phyloP scores from a whole-genome alignment of 148 eudicot species.

The Rhododendron vialii region DNA sequence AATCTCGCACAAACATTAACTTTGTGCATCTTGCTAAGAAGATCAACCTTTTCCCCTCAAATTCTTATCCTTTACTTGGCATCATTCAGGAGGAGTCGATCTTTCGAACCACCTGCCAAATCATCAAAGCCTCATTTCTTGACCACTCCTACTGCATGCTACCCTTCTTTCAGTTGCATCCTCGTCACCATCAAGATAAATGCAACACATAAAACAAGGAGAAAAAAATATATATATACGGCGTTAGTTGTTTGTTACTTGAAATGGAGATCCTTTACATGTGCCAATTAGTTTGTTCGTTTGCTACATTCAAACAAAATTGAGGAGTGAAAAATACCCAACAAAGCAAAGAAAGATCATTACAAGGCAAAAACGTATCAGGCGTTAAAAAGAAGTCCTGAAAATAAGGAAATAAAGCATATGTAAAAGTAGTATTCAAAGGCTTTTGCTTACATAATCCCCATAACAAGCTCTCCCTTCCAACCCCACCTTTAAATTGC shows the following conservation, averaged over 20 bases:
- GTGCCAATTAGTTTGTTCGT: background rate
- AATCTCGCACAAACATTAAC: no score
- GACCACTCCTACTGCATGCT: background rate
- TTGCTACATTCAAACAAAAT: background rate
- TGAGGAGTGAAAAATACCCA: background rate
- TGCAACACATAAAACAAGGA: background rate
- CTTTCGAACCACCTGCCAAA: background rate
- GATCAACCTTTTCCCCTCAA: background rate
- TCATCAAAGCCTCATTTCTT: background rate
- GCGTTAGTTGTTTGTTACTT: background rate
- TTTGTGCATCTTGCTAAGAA: background rate
- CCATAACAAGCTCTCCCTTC: background rate
- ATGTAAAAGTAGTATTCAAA: background rate
- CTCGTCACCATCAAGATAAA: background rate
- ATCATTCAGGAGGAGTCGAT: background rate
- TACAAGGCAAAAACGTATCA: background rate
- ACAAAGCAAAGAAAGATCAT: background rate
- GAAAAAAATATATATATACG: background rate
- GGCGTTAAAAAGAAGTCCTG: background rate
- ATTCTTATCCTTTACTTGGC: background rate
- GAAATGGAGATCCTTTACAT: background rate
- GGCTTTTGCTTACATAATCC: constrained; percentile 1
- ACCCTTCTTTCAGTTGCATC: background rate
- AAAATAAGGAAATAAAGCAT: background rate
- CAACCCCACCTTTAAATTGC: constrained; percentile 1